Percentiles rank a stretch among this genome's conserved stretches.
These are phyloP conservation scores for Excoecaria agallocha DNA, from an alignment of 345 rosid species.

Conservation along the genomic window DNA sequence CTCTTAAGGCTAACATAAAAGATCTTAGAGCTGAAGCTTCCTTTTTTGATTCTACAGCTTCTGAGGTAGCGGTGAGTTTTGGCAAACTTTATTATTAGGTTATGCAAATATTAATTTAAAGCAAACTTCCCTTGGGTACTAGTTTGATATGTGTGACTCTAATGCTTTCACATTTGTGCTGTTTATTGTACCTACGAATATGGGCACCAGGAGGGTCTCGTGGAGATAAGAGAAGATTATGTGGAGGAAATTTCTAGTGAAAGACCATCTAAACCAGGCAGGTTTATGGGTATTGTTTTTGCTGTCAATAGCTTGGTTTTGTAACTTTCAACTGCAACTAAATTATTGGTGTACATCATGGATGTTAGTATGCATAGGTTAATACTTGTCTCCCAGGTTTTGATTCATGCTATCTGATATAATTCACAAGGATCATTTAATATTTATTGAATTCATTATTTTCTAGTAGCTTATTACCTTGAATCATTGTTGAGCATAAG, in stretches of 20 bases:
- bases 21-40: constrained; percentile 79
- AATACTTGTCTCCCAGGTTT: not conserved
- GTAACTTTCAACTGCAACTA: not conserved
- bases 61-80: constrained; percentile 67
- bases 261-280: constrained; percentile 40
- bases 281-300: constrained; percentile 8
- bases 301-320: not conserved
- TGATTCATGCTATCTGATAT: not conserved
- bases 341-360: not conserved
- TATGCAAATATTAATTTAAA: not conserved
- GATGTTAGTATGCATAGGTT: not conserved
- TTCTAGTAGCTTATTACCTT: no score
- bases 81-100: not conserved
- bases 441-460: no score
- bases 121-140: not conserved
- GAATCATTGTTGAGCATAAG: no score
- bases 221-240: constrained; percentile 89
- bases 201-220: constrained; percentile 66
- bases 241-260: constrained; percentile 44
- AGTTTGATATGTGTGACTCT: not conserved
- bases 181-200: not conserved
- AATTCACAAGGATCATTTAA: no score
- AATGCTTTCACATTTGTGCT: not conserved
- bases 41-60: constrained; percentile 69
- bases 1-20: constrained; percentile 62